A percentile compares a stretch with the other conserved stretches of the same genome.
phyloP scores from a whole-genome alignment of 2,329 filamentous ascomycete species.

The Macrophomina tecta region DNA sequence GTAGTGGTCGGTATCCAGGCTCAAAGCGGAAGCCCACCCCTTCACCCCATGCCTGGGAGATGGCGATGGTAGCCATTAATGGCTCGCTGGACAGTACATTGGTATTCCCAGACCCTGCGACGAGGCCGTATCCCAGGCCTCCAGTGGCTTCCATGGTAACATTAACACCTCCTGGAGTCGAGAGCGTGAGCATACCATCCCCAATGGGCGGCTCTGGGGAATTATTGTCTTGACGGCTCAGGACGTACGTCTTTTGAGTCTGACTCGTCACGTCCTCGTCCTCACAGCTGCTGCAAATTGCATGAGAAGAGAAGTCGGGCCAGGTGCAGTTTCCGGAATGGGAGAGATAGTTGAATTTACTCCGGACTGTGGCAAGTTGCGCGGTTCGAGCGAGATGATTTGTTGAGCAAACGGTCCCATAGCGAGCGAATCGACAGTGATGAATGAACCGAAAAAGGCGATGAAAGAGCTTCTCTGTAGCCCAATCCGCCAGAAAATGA shows the following conservation, averaged over 20 bases:
- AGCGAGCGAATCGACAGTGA: conserved; percentile 19
- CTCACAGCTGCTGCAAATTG: neutral
- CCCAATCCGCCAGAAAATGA: neutral
- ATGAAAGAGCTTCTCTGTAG: neutral
- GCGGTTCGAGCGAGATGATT: conserved; percentile 24
- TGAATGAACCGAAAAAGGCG: conserved; percentile 15
- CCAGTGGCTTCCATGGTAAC: no score
- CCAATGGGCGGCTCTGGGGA: no score
- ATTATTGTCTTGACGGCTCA: neutral
- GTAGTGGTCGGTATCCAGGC: neutral
- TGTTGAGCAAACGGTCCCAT: conserved; percentile 30
- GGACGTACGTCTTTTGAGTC: neutral
- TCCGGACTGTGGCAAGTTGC: neutral
- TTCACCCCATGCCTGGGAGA: neutral
- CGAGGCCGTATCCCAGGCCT: no score
- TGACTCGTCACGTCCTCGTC: neutral
- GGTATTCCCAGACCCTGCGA: no score
- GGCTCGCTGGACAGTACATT: no score
- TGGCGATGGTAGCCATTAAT: neutral
- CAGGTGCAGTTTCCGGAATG: conserved; percentile 12
- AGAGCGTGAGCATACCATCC: no score
- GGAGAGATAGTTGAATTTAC: neutral
- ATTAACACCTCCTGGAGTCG: no score
- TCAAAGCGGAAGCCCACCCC: neutral
- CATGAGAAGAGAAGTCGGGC: conserved; percentile 7